Conservation (phyloP, 805 yeast genomes). For the Candida golubevii region DNA sequence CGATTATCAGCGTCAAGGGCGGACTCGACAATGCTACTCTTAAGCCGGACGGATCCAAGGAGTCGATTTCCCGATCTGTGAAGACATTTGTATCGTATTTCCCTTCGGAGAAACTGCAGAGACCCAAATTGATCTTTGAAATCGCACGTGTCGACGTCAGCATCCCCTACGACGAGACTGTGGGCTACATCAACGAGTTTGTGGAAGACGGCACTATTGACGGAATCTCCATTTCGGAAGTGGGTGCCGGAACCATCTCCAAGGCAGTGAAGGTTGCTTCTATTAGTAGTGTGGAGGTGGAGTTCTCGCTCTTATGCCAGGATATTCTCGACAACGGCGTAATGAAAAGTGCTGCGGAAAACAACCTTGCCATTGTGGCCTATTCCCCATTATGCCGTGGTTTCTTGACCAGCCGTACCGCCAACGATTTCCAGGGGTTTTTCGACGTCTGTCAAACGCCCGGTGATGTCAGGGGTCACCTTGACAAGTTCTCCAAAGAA, state of each 20-base stretch:
- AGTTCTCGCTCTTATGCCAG: conserved; percentile 66
- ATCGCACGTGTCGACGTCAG: conserved; percentile 64
- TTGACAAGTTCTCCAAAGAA: conserved; percentile 60
- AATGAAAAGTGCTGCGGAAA: conserved; percentile 52
- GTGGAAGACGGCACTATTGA: conserved; percentile 63
- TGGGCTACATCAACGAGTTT: conserved; percentile 51
- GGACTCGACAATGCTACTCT: conserved; percentile 37
- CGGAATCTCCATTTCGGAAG: conserved; percentile 74
- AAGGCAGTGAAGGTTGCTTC: conserved; percentile 56
- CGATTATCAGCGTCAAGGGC: conserved; percentile 67
- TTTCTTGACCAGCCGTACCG: conserved; percentile 60
- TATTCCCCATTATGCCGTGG: conserved; percentile 87
- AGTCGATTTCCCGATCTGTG: conserved; percentile 45
- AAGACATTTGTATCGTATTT: conserved; percentile 35
- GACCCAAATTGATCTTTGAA: conserved; percentile 49
- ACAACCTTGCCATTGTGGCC: conserved; percentile 63
- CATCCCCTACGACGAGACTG: conserved; percentile 55
- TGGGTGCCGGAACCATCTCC: conserved; percentile 53
- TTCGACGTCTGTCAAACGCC: conserved; percentile 40
- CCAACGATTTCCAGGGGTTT: conserved; percentile 28
- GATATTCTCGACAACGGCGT: conserved; percentile 63
- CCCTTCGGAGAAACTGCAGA: conserved; percentile 21
- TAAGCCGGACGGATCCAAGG: conserved; percentile 48
- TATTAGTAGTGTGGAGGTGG: conserved; percentile 70
- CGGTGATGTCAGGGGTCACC: conserved; percentile 48